Percentiles rank a stretch among this genome's conserved stretches.
Conservation (phyloP, 371 early-diverging fungal genomes). For the Circinella umbellata region DNA sequence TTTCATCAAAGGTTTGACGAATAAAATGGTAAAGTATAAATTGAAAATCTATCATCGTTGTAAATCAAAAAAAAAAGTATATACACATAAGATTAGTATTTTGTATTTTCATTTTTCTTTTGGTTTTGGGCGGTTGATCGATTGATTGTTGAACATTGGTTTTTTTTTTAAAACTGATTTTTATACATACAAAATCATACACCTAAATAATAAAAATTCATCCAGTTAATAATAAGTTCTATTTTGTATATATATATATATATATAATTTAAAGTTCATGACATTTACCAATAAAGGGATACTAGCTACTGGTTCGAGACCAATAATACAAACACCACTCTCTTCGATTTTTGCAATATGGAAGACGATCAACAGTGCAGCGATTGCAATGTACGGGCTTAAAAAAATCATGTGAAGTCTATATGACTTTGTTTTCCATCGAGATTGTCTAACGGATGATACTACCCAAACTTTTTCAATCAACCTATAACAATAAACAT, state of each 20-base stretch:
- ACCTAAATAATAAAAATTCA: constrained; percentile 23
- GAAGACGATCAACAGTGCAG: constrained; percentile 52
- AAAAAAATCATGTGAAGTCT: constrained; percentile 41
- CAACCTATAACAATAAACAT: constrained; percentile 16
- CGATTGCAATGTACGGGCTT: constrained; percentile 51
- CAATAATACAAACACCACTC: constrained; percentile 49
- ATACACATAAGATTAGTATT: not conserved
- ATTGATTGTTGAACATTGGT: too few species aligned
- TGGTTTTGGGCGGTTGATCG: too few species aligned
- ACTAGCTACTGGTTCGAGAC: constrained; percentile 48
- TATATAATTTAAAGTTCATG: too few species aligned
- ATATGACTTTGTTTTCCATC: constrained; percentile 42
- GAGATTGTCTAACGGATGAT: constrained; percentile 29
- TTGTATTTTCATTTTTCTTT: too few species aligned
- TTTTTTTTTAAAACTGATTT: not conserved
- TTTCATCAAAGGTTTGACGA: constrained; percentile 45
- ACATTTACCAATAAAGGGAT: constrained; percentile 49
- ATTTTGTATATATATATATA: too few species aligned
- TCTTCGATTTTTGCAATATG: constrained; percentile 44
- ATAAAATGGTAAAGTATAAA: constrained; percentile 53
- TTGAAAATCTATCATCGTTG: constrained; percentile 39
- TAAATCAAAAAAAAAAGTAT: not conserved
- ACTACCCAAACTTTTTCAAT: constrained; percentile 46
- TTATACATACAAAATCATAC: constrained; percentile 48
- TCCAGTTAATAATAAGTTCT: not conserved